Evolutionary conservation across 2,329 filamentous ascomycete species (phyloP).

Genomic region (Stagonosporopsis cucurbitacearum): DNA sequence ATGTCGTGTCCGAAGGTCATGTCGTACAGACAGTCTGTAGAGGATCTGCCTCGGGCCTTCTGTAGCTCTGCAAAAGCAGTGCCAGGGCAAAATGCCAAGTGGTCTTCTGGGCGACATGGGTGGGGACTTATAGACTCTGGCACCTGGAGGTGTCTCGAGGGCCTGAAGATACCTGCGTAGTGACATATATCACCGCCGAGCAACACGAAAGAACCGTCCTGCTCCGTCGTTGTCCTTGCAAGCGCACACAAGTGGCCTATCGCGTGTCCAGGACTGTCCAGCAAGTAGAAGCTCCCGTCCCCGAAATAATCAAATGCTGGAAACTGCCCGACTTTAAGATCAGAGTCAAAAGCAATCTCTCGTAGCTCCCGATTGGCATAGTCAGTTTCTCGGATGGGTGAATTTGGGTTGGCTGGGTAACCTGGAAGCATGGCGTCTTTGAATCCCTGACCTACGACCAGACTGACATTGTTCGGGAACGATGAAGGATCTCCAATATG

Average conservation of each 20-base stretch:
- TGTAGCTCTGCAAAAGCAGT: constrained; percentile 29
- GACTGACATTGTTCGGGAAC: constrained; percentile 55
- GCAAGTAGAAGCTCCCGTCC: constrained; percentile 63
- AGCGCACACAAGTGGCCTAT: constrained; percentile 60
- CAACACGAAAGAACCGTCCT: constrained; percentile 32
- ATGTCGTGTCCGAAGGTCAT: constrained; percentile 29
- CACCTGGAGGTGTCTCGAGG: constrained; percentile 29
- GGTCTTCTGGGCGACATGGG: constrained; percentile 17
- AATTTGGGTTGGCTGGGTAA: constrained; percentile 48
- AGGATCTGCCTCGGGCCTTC: constrained; percentile 14
- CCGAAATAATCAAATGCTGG: constrained; percentile 61
- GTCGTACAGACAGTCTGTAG: constrained; percentile 21
- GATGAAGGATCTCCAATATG: constrained; percentile 56
- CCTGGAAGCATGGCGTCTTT: constrained; percentile 56
- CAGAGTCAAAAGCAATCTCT: constrained; percentile 29
- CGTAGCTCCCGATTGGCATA: constrained; percentile 30
- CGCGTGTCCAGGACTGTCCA: constrained; percentile 61
- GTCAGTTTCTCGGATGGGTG: constrained; percentile 31
- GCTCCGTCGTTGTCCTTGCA: constrained; percentile 48
- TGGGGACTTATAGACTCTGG: constrained; percentile 29
- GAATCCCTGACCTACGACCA: constrained; percentile 63
- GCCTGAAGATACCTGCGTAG: constrained; percentile 35
- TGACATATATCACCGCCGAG: constrained; percentile 40
- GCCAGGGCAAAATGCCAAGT: constrained; percentile 25
- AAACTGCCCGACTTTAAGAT: constrained; percentile 52